Conservation (phyloP, 306 rosid genomes). For the Ceratonia siliqua region DNA sequence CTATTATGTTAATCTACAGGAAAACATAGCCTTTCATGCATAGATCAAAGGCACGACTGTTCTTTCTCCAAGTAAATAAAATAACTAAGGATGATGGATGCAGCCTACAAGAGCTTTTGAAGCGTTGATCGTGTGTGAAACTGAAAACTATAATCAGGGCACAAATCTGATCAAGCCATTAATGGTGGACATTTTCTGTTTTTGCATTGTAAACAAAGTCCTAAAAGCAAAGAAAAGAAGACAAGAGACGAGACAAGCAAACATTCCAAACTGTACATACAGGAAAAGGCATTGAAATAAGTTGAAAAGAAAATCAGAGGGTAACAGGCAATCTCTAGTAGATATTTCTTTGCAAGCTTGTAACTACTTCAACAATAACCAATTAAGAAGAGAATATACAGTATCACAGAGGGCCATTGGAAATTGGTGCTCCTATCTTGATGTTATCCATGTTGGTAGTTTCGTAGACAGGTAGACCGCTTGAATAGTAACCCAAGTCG, state of each 20-base stretch:
- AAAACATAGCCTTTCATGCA: background rate
- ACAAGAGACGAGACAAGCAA: too few relatives aligned
- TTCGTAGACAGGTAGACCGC: slow-evolving; percentile 93
- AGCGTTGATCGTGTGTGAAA: slow-evolving; percentile 19
- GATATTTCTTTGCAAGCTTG: slow-evolving; percentile 46
- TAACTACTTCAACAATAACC: slow-evolving; percentile 36
- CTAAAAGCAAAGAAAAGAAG: slow-evolving; percentile 36
- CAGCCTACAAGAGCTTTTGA: slow-evolving; percentile 14
- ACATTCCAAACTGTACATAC: slow-evolving; percentile 54
- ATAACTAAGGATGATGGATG: slow-evolving; percentile 18
- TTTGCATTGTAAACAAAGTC: slow-evolving; percentile 40
- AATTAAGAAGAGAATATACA: slow-evolving; percentile 37
- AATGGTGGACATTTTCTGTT: slow-evolving; percentile 29
- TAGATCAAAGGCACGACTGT: background rate
- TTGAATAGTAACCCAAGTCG: slow-evolving; percentile 77
- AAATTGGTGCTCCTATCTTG: slow-evolving; percentile 79
- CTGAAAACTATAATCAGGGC: slow-evolving; percentile 36
- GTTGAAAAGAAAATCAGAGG: slow-evolving; percentile 36
- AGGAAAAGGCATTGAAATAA: slow-evolving; percentile 33
- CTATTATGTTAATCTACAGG: background rate
- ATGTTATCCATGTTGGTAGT: slow-evolving; percentile 89
- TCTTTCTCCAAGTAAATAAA: slow-evolving; percentile 33
- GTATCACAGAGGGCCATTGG: slow-evolving; percentile 55
- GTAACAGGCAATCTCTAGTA: slow-evolving; percentile 37
- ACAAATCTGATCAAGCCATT: slow-evolving; percentile 25